Percentiles rank a stretch among this genome's conserved stretches.
phyloP scores from a whole-genome alignment of 805 yeast species.

The Alloascoidea hylecoeti region DNA sequence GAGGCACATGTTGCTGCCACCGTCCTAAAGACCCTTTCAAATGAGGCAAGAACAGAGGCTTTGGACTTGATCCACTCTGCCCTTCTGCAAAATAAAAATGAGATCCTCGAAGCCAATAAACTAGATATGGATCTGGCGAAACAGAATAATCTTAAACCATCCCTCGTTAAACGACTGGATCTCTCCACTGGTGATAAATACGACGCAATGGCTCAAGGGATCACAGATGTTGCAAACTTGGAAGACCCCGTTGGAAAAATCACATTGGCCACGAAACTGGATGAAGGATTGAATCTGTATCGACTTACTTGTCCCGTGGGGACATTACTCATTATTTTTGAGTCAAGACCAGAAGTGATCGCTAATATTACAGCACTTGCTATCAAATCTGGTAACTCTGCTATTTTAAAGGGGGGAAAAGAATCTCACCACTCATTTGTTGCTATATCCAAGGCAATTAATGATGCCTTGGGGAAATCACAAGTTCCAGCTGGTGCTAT shows the following conservation, averaged over 20 bases:
- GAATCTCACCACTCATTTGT: slow-evolving; percentile 79
- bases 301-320: slow-evolving; percentile 92
- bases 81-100: slow-evolving; percentile 39
- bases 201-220: slow-evolving; percentile 90
- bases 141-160: slow-evolving; percentile 39
- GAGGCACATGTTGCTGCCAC: slow-evolving; percentile 78
- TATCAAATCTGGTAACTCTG: slow-evolving; percentile 88
- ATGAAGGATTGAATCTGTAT: slow-evolving; percentile 75
- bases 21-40: slow-evolving; percentile 59
- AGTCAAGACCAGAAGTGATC: slow-evolving; percentile 95
- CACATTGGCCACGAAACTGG: slow-evolving; percentile 72
- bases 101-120: slow-evolving; percentile 59
- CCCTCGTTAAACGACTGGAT: slow-evolving; percentile 77
- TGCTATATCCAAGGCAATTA: slow-evolving; percentile 64
- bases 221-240: slow-evolving; percentile 76
- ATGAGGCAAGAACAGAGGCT: slow-evolving; percentile 63
- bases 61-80: slow-evolving; percentile 61
- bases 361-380: slow-evolving; percentile 95
- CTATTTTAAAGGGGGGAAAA: slow-evolving; percentile 94
- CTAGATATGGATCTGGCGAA: slow-evolving; percentile 60
- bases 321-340: slow-evolving; percentile 82
- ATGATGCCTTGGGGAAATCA: slow-evolving; percentile 42
- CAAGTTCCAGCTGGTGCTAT: slow-evolving; percentile 70
- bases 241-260: slow-evolving; percentile 90
- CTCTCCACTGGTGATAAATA: slow-evolving; percentile 71